Evolutionary conservation across 2,329 filamentous ascomycete species (phyloP), one percentile per base, ranked within the genome.

Genomic region (Aspergillus pseudoviridinutans): DNA sequence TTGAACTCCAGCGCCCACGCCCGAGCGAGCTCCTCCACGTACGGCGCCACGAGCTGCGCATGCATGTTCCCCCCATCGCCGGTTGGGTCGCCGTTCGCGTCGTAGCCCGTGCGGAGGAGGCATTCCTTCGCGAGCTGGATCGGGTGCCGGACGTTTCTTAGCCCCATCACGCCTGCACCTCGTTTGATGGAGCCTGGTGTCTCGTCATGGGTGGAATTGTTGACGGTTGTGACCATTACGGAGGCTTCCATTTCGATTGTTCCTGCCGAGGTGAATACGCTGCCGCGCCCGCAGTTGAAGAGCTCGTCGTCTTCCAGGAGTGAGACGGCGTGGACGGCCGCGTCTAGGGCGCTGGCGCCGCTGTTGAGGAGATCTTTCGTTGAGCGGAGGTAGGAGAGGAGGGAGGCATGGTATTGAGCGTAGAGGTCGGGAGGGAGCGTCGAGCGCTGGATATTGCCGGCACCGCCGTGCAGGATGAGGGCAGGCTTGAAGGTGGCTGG

Each of bases 161-260:
- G 72, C 3, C 90, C 84, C 76, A 90, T 90, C 5, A 91, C 85
- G 3, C 90, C 90, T 0, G 90, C 89, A 17, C 87, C 91, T 38
- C 90, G 84, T 78, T 96, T 96, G 44, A 85, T 82, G 56, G 80
- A 79, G 0, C 87, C 56, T 2, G 62, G 60, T 1, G 54, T 49
- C 6, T 55, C 53, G 35, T 41, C 7, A 6, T 61, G 54, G 44
- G 42, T 28, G 1, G 49, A 44, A 5, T 60, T 53, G 4, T 58
- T 59, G 1, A 74, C 56, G 1, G 71, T 72, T 1, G 88, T 89
- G 0, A 95, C 89, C 91, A 96, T 96, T 53, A 96, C 84, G 8
- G 86, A 90, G 1, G 90, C 90, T 75, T 96, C 92, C 60, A 96
- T 86, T 76, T 96, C 90, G 71, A 92, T 92, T 61, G 87, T 83